phyloP scores from a whole-genome alignment of 176 grass and related monocot species.

The Rhynchospora breviuscula region DNA sequence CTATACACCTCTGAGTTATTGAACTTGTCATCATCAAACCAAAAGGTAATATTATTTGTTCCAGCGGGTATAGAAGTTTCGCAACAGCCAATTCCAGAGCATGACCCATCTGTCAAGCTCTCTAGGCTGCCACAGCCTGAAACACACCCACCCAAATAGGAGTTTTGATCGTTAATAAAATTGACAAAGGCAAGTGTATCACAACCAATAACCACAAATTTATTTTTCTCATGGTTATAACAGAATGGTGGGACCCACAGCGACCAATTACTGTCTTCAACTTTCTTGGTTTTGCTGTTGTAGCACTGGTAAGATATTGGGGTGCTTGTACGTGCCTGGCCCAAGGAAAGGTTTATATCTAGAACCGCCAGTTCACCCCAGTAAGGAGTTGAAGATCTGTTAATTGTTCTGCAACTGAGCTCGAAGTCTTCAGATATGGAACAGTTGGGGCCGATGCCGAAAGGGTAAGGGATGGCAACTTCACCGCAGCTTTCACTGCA shows the following conservation, averaged over 20 bases:
- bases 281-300: not conserved
- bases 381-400: too few species aligned
- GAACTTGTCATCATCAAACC: not conserved
- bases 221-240: not conserved
- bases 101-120: not conserved
- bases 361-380: not conserved
- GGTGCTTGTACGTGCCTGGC: not conserved
- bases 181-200: not conserved
- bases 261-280: not conserved
- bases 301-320: too few species aligned
- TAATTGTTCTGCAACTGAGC: slow-evolving; percentile 14
- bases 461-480: slow-evolving; percentile 8
- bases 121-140: not conserved
- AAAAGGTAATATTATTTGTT: not conserved
- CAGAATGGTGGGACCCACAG: not conserved
- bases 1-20: not conserved
- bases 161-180: not conserved
- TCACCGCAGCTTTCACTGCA: not conserved
- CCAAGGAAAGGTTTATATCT: not conserved
- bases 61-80: slow-evolving; percentile 18
- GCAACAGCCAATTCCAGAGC: slow-evolving; percentile 33
- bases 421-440: slow-evolving; percentile 16
- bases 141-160: not conserved
- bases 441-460: not conserved
- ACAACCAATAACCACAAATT: not conserved